Evolutionary conservation across 257 asterid species (phyloP), one percentile per base, ranked within the genome.

Genomic region (Nicotiana obtusifolia): DNA sequence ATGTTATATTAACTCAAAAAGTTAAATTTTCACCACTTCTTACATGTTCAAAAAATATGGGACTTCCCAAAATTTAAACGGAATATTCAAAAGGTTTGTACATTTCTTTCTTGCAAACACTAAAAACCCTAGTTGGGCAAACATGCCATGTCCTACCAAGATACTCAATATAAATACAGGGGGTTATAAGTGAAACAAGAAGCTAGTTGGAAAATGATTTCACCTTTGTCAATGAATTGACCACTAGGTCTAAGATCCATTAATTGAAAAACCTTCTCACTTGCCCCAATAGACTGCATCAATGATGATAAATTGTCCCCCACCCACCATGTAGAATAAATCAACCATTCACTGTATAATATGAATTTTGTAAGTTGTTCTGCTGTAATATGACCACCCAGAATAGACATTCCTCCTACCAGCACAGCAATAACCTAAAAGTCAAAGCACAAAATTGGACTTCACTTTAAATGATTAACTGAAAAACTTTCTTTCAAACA

Each of bases 341-440:
- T 95, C 81, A 95, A 91, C 99, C 99, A 95, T 88, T 95, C 99
- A 86, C 99, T 93, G 91, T 95, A 95, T 80, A 95, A 85, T 85
- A 95, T 89, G 90, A 94, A 95, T 89, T 95, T 95, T 2, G 98
- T 94, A 84, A 95, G 98, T 91, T 95, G 90, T 93, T 95, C 99
- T 13, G 99, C 95, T 61, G 98, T 91, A 82, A 93, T 94, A 82
- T 90, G 97, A 81, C 99, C 99, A 41, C 89, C 88, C 86, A 95
- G 87, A 86, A 95, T 94, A 76, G 91, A 92, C 88, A 89, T 89
- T 90, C 99, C 98, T 86, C 99, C 99, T 59, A 95, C 81, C 90
- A 95, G 89, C 90, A 95, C 99, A 73, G 99, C 98, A 84, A 95
- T 89, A 85, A 95, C 97, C 99, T 95, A 86, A 60, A 83, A 82